These are phyloP conservation scores for Oryza nivara DNA, from an alignment of 176 grass and related monocot species.

Conservation along the genomic window DNA sequence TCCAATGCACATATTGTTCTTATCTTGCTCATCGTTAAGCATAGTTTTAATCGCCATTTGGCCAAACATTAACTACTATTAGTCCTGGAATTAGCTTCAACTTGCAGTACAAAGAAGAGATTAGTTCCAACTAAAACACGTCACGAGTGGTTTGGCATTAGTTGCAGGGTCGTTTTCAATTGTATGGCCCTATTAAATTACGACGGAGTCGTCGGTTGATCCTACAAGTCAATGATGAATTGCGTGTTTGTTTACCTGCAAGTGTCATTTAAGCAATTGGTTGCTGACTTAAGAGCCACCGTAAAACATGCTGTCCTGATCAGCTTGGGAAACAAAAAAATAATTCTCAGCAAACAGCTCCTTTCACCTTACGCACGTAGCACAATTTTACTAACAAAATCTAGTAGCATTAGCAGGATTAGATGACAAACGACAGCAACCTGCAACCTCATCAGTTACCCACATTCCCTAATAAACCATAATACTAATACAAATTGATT, in stretches of 20 bases:
- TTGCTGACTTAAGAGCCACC: neutral
- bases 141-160: neutral
- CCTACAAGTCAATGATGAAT: constrained; percentile 8
- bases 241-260: neutral
- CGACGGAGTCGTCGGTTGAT: neutral
- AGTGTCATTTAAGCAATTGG: neutral
- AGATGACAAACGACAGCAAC: neutral
- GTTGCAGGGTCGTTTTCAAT: constrained; percentile 6
- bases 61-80: neutral
- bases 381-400: neutral
- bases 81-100: neutral
- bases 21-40: neutral
- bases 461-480: too few relatives aligned
- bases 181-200: neutral
- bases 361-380: neutral
- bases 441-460: too few relatives aligned
- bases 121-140: neutral
- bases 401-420: neutral
- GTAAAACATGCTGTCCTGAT: neutral
- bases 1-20: neutral
- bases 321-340: neutral
- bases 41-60: neutral
- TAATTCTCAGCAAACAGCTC: neutral
- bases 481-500: too few relatives aligned
- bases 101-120: neutral